Evolutionary conservation across 108 stramenopile species (phyloP), one percentile per base, ranked within the genome.

Genomic region (Nitzschia sp.): DNA sequence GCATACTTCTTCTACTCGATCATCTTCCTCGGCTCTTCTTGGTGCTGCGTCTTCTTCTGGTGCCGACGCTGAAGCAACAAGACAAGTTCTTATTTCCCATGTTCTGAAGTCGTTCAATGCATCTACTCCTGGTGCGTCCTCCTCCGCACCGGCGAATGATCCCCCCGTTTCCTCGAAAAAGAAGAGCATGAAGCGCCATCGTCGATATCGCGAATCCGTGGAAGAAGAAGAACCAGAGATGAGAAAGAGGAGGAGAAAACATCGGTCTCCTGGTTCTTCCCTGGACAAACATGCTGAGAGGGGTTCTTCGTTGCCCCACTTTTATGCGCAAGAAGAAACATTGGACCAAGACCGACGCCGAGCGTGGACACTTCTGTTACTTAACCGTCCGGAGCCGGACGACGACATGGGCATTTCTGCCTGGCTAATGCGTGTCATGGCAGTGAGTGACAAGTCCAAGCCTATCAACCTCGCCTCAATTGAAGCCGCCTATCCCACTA

Each of bases 391-490:
- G 15, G 54, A 54, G 19, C 15, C 54, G 1, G 26, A 28, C 31
- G 36, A 60, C 33, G 59, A 38, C 26, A 38, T 36, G 18, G 59
- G 18, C 35, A 38, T 60, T 18, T 60, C 59, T 17, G 59, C 59
- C 0, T 60, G 59, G 59, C 9, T 60, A 11, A 60, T 60, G 59
- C 32, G 36, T 17, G 59, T 60, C 35, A 34, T 60, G 35, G 30
- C 59, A 6, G 59, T 60, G 27, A 60, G 59, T 23, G 59, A 60
- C 59, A 54, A 54, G 54, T 26, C 54, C 2, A 54, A 54, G 54
- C 54, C 54, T 1, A 25, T 54, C 54, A 54, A 54, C 24, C 26
- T 54, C 13, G 54, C 54, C 26, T 19, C 54, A 19, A 54, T 54
- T 54, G 25, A 54, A 54, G 24, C n/a, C 1, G 54, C 26, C 15